Conservation (phyloP, 179 eudicot genomes). For the Corrigiola litoralis region DNA sequence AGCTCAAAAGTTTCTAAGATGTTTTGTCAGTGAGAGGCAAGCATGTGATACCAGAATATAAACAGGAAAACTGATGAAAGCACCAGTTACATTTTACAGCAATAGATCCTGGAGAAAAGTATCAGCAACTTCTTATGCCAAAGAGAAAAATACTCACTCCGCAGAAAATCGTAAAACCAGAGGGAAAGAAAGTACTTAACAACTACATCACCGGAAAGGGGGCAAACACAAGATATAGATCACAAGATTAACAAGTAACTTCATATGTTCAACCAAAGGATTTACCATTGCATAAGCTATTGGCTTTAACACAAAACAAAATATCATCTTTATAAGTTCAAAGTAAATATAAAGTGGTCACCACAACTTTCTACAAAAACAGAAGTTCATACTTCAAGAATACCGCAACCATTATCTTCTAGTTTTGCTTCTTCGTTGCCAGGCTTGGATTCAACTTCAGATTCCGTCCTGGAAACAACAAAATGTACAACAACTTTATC, state of each 20-base stretch:
- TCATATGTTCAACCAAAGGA: background rate
- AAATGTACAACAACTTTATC: background rate
- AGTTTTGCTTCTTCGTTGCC: slow-evolving; percentile 13
- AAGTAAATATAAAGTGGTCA: background rate
- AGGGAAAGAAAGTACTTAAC: no score
- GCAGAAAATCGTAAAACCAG: no score
- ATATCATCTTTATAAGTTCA: background rate
- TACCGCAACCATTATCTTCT: slow-evolving; percentile 1
- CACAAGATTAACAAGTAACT: no score
- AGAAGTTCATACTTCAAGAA: slow-evolving; percentile 9
- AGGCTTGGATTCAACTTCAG: slow-evolving; percentile 7
- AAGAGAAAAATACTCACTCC: no score
- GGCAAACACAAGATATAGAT: no score
- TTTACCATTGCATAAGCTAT: background rate
- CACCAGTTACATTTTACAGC: no score
- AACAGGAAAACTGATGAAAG: background rate
- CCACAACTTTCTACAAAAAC: background rate
- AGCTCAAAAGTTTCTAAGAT: background rate
- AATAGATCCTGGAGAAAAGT: no score
- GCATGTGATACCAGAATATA: background rate
- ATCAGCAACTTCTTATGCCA: no score
- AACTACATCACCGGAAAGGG: no score
- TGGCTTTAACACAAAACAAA: background rate
- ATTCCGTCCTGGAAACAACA: slow-evolving; percentile 13
- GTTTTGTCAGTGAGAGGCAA: background rate